Conservation (phyloP, 148 eudicot species). For the Heliamphora exappendiculata region DNA sequence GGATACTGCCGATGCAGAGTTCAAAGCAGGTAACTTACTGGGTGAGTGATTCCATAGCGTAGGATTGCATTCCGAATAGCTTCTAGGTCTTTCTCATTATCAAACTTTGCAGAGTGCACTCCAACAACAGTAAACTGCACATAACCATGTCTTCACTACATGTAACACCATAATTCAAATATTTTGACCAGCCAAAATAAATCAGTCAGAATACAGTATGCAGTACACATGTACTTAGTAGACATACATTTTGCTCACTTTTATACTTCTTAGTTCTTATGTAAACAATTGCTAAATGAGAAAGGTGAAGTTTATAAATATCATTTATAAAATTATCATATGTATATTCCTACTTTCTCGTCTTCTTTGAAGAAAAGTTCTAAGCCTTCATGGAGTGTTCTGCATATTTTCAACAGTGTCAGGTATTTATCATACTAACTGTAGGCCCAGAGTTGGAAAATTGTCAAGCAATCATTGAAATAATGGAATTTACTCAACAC, state of each 20-base stretch:
- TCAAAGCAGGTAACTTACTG: constrained; percentile 44
- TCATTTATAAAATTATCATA: background rate
- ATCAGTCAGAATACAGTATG: background rate
- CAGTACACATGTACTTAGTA: background rate
- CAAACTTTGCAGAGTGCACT: constrained; percentile 97
- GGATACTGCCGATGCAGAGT: background rate
- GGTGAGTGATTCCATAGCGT: constrained; percentile 78
- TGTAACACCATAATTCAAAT: background rate
- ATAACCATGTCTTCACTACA: background rate
- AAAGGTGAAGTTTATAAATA: background rate
- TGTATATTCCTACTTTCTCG: background rate
- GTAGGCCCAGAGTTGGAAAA: background rate
- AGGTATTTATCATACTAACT: background rate
- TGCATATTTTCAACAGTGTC: background rate
- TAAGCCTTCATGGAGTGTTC: background rate
- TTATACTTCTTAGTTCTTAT: background rate
- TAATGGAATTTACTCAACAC: background rate
- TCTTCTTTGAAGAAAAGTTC: background rate
- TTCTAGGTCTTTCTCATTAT: constrained; percentile 90
- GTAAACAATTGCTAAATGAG: too few species aligned
- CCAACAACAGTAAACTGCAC: constrained; percentile 85
- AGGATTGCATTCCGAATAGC: constrained; percentile 88
- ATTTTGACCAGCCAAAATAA: background rate
- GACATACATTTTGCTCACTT: background rate
- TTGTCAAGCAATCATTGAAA: background rate